phyloP scores from a whole-genome alignment of 495 filamentous ascomycete species.

The Penicillium cosmopolitanum region DNA sequence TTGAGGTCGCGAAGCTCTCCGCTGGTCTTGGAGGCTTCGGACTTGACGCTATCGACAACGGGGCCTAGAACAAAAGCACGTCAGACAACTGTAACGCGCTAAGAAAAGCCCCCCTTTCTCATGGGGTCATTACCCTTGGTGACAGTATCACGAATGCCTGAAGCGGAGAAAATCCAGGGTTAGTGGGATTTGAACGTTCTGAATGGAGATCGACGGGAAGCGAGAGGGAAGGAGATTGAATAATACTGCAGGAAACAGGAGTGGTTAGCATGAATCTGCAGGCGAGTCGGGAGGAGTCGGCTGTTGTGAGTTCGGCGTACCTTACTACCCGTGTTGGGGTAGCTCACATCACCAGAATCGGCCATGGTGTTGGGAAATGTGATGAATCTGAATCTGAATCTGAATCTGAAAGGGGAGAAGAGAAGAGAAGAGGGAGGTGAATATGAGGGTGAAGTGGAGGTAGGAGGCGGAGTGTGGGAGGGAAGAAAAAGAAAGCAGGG shows the following conservation, averaged over 20 bases:
- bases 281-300: conserved; percentile 14
- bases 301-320: conserved; percentile 32
- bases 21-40: conserved; percentile 70
- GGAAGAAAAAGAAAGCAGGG: conserved; percentile 23
- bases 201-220: not conserved
- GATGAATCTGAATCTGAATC: not conserved
- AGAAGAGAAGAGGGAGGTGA: conserved; percentile 21
- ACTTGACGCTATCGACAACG: conserved; percentile 75
- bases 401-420: conserved; percentile 21
- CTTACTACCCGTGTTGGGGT: conserved; percentile 50
- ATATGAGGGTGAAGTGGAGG: not conserved
- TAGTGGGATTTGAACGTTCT: conserved; percentile 21
- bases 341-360: conserved; percentile 44
- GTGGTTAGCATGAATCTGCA: conserved; percentile 20
- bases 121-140: conserved; percentile 36
- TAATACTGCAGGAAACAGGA: conserved; percentile 11
- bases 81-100: conserved; percentile 38
- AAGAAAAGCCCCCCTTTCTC: conserved; percentile 5
- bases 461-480: conserved; percentile 8
- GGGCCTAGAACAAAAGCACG: conserved; percentile 57
- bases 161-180: conserved; percentile 20
- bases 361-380: conserved; percentile 30
- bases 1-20: conserved; percentile 78
- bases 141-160: conserved; percentile 32
- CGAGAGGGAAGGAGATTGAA: conserved; percentile 1